Evolutionary conservation across 2,329 filamentous ascomycete genomes (phyloP), one percentile per base, ranked within the genome.

Genomic region (Didymella pomorum): DNA sequence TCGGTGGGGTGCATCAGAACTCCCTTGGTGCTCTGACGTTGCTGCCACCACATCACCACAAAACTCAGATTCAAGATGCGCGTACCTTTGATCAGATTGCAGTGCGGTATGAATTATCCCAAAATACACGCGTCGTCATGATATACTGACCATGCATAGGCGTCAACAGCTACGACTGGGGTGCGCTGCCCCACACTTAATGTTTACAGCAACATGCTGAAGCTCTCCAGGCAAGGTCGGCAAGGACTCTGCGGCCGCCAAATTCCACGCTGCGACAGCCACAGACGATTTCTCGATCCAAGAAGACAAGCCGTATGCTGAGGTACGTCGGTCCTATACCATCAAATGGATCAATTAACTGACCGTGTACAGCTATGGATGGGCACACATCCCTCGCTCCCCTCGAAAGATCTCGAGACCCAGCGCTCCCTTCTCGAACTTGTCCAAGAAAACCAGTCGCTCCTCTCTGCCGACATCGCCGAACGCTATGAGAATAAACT

Each of bases 91-190:
- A 84, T 97, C 76, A 88, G 92, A 68, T 87, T 98, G 66, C 88
- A 91, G 78, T 93, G 91, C 81, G 86, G 86, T 89, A 76, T 61
- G 63, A 18, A 21, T 18, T 18, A 6, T 18, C 20, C 21, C 35
- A 77, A 26, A 25, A 8, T 10, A 68, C 11, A 41, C 18, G 5
- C 6, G 16, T 28, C n/a, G 31, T 7, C 2, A 31, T 25, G 3
- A 11, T 2, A 45, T 54, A 57, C 68, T 72, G 67, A 72, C 65
- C 67, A 56, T n/a, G 52, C 59, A n/a, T 62, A 89, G 95, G 94
- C 73, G 92, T 96, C 74, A 98, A 98, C 79, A 97, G 93, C 79
- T 99, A 99, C 77, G 95, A 97, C 81, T 99, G 95, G 95, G 95
- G 87, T 88, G 79, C 67, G 81, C 46, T 60, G 61, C 65, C 71